Evolutionary conservation across 306 rosid genomes (phyloP), one percentile per base, ranked within the genome.

Genomic region (Oemleria cerasiformis): DNA sequence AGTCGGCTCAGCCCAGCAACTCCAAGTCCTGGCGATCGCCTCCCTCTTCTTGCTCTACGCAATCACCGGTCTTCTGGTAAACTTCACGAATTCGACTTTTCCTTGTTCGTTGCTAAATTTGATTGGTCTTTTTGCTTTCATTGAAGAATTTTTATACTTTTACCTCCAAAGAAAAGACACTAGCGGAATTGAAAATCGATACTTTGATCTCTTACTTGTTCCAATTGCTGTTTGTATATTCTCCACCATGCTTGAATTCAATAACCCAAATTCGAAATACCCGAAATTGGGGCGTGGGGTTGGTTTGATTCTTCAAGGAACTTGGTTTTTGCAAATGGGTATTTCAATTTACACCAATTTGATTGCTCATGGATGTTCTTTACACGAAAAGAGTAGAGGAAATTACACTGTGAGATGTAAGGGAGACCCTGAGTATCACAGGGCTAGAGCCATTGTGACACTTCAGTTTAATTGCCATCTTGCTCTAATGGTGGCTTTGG

Each of bases 381-480:
- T 91, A 81, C 86, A 84, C 73, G 53, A 51, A 36, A 79, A 77
- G 76, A 93, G 96, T 40, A 78, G 87, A 48, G 98, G 96, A 65
- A 93, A 93, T 73, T 90, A 83, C 75, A 90, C 88, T 0, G 30
- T 91, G 12, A 80, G 75, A 64, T 93, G 98, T 57, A 88, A 87
- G 62, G 98, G 88, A 0, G 96, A 90, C 67, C 62, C 79, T 20
- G 94, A 88, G 19, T 88, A 77, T 76, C 98, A 90, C 75, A 78
- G 98, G 57, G 98, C 92, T 40, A 87, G 92, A 54, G 96, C 97
- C 9, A 83, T 93, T n/a, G 97, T 96, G 8, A 93, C 98, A 21
- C 97, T 93, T 76, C 98, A 88, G 80, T 93, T 93, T 72, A 93
- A 93, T 75, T 93, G 96, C 72, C 97, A 88, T 72, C 97, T 93